These are phyloP conservation scores for Celoporthe dispersa DNA, from an alignment of 2,329 filamentous ascomycete genomes.

Conservation along the genomic window DNA sequence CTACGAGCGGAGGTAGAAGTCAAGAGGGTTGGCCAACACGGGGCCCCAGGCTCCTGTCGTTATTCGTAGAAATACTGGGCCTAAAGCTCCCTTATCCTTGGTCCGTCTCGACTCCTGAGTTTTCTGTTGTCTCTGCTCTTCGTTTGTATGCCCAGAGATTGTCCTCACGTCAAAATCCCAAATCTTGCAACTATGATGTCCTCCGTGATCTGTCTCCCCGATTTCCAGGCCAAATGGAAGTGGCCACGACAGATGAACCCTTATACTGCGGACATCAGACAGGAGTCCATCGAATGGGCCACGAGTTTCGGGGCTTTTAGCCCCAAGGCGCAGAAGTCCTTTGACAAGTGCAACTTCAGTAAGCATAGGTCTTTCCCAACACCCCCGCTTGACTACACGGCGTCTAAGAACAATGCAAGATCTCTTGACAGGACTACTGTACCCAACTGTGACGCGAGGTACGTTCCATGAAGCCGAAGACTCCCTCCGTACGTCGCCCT, in stretches of 20 bases:
- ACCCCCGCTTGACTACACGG: background rate
- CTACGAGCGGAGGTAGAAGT: background rate
- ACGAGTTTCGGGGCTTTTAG: slow-evolving; percentile 31
- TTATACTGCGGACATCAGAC: slow-evolving; percentile 12
- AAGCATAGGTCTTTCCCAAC: background rate
- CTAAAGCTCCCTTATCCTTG: background rate
- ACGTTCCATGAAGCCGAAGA: background rate
- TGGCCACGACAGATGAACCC: slow-evolving; percentile 33
- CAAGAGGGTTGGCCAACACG: background rate
- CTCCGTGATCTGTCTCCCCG: slow-evolving; percentile 20
- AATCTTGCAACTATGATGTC: background rate
- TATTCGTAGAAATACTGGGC: background rate
- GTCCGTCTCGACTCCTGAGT: background rate
- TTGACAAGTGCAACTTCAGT: slow-evolving; percentile 34
- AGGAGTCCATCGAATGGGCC: slow-evolving; percentile 30
- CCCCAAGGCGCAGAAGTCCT: slow-evolving; percentile 28
- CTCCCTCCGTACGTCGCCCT: background rate
- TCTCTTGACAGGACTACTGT: slow-evolving; percentile 30
- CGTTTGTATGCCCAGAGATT: background rate
- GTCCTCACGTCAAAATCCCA: background rate
- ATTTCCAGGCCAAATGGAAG: slow-evolving; percentile 28
- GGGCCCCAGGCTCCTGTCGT: background rate
- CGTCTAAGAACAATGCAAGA: slow-evolving; percentile 13
- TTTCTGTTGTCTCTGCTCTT: background rate
- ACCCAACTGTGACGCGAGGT: slow-evolving; percentile 28